Evolutionary conservation across 2,329 filamentous ascomycete genomes (phyloP), one percentile per base, ranked within the genome.

Genomic region (Cytospora mali): DNA sequence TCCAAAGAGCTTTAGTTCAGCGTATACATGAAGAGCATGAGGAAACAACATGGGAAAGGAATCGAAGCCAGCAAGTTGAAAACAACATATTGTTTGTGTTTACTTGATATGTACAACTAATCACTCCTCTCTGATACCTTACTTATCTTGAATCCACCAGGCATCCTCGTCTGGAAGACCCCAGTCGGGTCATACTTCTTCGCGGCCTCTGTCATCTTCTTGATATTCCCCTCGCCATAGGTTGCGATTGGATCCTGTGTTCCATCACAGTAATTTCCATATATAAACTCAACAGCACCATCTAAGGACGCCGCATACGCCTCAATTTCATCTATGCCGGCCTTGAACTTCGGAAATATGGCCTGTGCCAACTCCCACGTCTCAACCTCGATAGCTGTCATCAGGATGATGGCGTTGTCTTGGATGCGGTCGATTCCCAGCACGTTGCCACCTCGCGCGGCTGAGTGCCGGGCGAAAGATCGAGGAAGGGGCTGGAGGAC

Each of bases 191-290:
- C 71, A 58, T 69, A 72, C 61, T 66, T 67, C 31, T n/a, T 58
- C 25, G 69, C 68, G 1, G 66, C 66, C 28, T 50, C 56, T 61
- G 59, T 67, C 55, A 71, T 50, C 39, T 64, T 28, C 31, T 18
- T 14, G 18, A 74, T 33, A 35, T 72, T 72, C 28, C 70, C 67
- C 35, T 62, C 51, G 2, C 71, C 70, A 39, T 72, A 73, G 18
- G 65, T 70, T 29, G 28, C 18, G 6, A 73, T 52, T 1, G 68
- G 67, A 14, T 71, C 65, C 61, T 75, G 72, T 39, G 50, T 62
- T 42, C 50, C 58, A 56, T 68, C 67, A 18, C 67, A 69, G 49
- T 73, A 73, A 46, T 74, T 73, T 14, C 68, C 56, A 25, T 70
- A 70, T 2, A 54, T 55, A 67, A 64, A 71, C 7, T 62, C 55